Percentiles rank a stretch among this genome's conserved stretches.
Evolutionary conservation across 768 basidiomycete genomes (phyloP).

Genomic region (Termitomyces sp.): DNA sequence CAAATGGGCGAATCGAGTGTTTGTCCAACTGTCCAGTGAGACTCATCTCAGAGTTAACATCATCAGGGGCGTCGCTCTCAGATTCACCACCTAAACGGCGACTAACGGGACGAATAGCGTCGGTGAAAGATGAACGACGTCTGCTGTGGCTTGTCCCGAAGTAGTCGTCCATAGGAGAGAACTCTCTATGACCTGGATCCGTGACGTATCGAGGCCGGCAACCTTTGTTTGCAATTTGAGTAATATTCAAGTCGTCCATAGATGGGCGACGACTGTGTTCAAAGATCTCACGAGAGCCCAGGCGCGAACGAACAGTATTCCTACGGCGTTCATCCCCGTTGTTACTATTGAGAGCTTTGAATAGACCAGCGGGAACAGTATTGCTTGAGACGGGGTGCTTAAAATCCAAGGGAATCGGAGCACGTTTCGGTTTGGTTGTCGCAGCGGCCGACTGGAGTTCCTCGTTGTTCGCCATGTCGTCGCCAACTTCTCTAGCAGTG

Average conservation of each 20-base stretch:
- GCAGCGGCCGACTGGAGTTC: constrained; percentile 23
- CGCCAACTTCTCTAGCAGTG: constrained; percentile 25
- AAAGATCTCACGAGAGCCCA: constrained; percentile 69
- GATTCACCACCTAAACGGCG: constrained; percentile 5
- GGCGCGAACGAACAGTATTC: constrained; percentile 67
- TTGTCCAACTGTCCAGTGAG: constrained; percentile 53
- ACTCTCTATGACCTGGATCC: constrained; percentile 40
- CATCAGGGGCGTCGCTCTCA: constrained; percentile 33
- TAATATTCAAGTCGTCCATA: constrained; percentile 70
- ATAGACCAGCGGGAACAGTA: constrained; percentile 80
- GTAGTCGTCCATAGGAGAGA: constrained; percentile 30
- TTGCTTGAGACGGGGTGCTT: constrained; percentile 49
- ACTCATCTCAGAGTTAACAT: constrained; percentile 39
- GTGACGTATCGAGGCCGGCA: constrained; percentile 50
- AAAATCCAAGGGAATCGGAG: constrained; percentile 78
- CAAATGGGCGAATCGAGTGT: constrained; percentile 60
- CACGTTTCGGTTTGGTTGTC: constrained; percentile 43
- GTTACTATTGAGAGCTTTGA: constrained; percentile 68
- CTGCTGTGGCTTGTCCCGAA: constrained; percentile 35
- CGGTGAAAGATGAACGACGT: constrained; percentile 55
- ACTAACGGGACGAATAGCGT: constrained; percentile 34
- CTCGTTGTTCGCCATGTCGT: constrained; percentile 19
- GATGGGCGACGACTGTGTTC: constrained; percentile 67
- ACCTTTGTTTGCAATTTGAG: constrained; percentile 60
- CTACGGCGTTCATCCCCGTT: constrained; percentile 62